Base-by-base conservation (phyloP, 345 rosid species). In the Rubroshorea leprosula region DNA sequence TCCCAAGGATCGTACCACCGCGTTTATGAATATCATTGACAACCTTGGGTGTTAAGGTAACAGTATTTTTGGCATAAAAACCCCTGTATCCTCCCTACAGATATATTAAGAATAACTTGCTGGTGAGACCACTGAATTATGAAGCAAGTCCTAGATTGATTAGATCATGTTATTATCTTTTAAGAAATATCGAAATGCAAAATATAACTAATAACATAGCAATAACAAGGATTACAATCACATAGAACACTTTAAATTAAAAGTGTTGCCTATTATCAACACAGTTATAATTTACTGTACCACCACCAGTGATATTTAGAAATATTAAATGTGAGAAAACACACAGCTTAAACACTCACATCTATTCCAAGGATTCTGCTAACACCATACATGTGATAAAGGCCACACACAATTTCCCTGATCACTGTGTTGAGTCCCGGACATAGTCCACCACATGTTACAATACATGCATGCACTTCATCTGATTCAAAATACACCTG, bases 381-480 rank as follows among this genome's bases (percentile, higher is more conserved):
- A 68, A 86, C 98, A 51, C 95, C 95, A 39, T 91, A 91, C 96
- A 86, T 84, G 21, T 79, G 46, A 71, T 84, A 65, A 48, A 91
- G 75, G 62, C 88, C 89, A 23, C 85, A 80, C 0, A 89, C 98
- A 6, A 91, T 81, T 72, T 88, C 96, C 76, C 98, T 80, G 62
- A 91, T 86, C 14, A 88, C 95, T 4, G 98, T 91, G 78, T 91
- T 92, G 51, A 92, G 86, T 54, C 96, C 95, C 1, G 95, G 98
- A 63, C 98, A 89, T 27, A 92, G 80, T 61, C 95, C 98, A 23
- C 98, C 98, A 48, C 96, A 92, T 9, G 98, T 89, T 60, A 89
- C 95, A 27, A 86, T 89, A 66, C 93, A 89, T n/a, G 98, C 95
- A 38, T 79, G 79, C 53, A 86, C 98, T 67, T 92, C 95, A 51